Conservation (phyloP, 768 basidiomycete genomes). For the Pleurotus cornucopiae region DNA sequence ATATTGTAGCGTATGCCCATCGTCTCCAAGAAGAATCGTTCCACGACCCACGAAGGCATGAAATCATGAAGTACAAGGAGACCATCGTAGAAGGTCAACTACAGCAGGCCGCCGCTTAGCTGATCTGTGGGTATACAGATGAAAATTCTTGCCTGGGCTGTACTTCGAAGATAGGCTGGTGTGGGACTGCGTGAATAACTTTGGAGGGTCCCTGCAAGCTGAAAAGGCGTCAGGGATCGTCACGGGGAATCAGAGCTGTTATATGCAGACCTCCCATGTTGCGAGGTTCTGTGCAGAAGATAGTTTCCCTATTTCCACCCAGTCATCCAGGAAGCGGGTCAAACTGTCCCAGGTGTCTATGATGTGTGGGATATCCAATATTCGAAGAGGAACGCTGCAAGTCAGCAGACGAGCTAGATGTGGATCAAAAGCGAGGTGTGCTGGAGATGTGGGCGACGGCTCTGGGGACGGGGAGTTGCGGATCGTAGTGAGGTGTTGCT, state of each 20-base stretch:
- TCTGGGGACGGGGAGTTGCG: conserved; percentile 31
- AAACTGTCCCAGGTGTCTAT: conserved; percentile 50
- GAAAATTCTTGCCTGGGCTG: conserved; percentile 46
- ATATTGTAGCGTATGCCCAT: conserved; percentile 50
- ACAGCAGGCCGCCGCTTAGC: conserved; percentile 7
- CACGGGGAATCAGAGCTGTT: neutral
- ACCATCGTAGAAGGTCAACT: conserved; percentile 61
- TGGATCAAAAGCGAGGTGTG: conserved; percentile 58
- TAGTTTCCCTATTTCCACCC: conserved; percentile 48
- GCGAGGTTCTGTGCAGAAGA: conserved; percentile 38
- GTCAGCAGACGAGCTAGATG: conserved; percentile 62
- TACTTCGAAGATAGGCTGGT: conserved; percentile 59
- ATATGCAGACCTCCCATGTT: conserved; percentile 57
- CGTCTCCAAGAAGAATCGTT: conserved; percentile 62
- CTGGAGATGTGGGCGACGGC: conserved; percentile 40
- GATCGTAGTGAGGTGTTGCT: conserved; percentile 35
- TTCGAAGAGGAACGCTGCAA: conserved; percentile 65
- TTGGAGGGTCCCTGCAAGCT: neutral
- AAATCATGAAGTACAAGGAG: conserved; percentile 48
- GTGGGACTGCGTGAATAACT: conserved; percentile 21
- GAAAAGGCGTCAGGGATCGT: neutral
- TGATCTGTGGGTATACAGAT: neutral
- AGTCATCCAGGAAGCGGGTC: conserved; percentile 45
- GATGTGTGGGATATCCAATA: conserved; percentile 45
- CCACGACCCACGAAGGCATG: conserved; percentile 49